A percentile compares a stretch with the other conserved stretches of the same genome.
These are phyloP conservation scores for Aspergillus sp. DNA, from an alignment of 2,329 filamentous ascomycete species.

Conservation along the genomic window DNA sequence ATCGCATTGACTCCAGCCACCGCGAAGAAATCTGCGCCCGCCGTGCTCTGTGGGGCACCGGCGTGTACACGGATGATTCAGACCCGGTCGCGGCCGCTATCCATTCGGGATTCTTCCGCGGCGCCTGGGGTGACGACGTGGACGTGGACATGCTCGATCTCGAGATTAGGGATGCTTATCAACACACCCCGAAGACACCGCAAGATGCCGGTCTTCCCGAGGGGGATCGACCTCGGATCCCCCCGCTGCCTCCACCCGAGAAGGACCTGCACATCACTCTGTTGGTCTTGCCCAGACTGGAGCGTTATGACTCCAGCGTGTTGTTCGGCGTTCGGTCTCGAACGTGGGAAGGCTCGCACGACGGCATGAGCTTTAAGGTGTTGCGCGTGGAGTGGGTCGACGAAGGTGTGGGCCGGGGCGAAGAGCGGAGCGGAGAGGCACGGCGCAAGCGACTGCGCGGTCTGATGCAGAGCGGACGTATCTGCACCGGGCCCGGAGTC, in stretches of 20 bases:
- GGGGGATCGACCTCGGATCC: constrained; percentile 33
- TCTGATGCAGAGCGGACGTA: constrained; percentile 43
- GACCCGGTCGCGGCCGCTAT: constrained; percentile 91
- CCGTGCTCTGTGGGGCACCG: constrained; percentile 85
- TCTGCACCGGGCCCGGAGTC: constrained; percentile 41
- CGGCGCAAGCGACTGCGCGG: constrained; percentile 51
- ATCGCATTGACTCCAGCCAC: constrained; percentile 67
- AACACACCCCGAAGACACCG: constrained; percentile 40
- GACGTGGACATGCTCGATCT: constrained; percentile 66
- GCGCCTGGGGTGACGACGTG: constrained; percentile 79
- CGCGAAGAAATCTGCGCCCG: constrained; percentile 81
- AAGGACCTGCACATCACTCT: constrained; percentile 86
- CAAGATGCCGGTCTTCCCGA: constrained; percentile 35
- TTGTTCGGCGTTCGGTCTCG: constrained; percentile 80
- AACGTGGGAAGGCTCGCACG: constrained; percentile 73
- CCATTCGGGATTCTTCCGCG: constrained; percentile 87
- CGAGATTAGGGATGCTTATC: constrained; percentile 50
- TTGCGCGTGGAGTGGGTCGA: constrained; percentile 80
- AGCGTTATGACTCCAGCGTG: constrained; percentile 72
- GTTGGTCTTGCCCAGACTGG: constrained; percentile 74
- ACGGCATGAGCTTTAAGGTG: constrained; percentile 88
- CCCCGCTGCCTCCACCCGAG: constrained; percentile 57
- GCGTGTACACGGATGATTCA: constrained; percentile 93
- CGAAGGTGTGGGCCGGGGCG: constrained; percentile 56
- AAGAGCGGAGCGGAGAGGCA: constrained; percentile 48